These are phyloP conservation scores for Saururus chinensis DNA, from an alignment of 164 flowering plant species.

Conservation along the genomic window DNA sequence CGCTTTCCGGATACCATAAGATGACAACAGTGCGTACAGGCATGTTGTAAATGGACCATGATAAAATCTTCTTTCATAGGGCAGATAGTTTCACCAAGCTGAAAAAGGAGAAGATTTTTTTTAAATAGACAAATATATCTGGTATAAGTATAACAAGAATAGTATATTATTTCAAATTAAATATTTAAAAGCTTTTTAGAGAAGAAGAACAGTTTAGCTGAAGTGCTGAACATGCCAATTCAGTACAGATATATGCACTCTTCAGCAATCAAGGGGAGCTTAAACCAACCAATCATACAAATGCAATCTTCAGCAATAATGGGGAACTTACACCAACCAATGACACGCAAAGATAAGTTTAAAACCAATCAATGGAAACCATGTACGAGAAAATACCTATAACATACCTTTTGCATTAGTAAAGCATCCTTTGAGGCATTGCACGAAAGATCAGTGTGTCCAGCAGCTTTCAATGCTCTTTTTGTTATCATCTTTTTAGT, in stretches of 20 bases:
- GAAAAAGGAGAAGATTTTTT: conserved; percentile 3
- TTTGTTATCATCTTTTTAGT: conserved; percentile 77
- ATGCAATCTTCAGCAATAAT: too few relatives aligned
- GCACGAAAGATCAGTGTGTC: conserved; percentile 80
- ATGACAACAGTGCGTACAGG: conserved; percentile 79
- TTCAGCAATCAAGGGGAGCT: too few relatives aligned
- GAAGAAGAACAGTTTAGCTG: too few relatives aligned
- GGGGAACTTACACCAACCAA: too few relatives aligned
- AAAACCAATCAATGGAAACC: neutral
- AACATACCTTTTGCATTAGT: conserved; percentile 79
- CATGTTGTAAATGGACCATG: conserved; percentile 95
- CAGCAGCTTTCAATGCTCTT: conserved; percentile 92
- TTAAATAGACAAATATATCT: neutral
- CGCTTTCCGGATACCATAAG: conserved; percentile 82
- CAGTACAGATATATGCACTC: too few relatives aligned
- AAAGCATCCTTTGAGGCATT: conserved; percentile 87
- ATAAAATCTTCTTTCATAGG: conserved; percentile 99
- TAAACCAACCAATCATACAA: too few relatives aligned
- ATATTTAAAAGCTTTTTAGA: too few relatives aligned
- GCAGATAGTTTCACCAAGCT: conserved; percentile 93
- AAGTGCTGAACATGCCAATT: too few relatives aligned
- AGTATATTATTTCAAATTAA: too few relatives aligned
- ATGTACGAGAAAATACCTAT: neutral
- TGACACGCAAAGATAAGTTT: neutral
- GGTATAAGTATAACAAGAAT: neutral